Percentiles rank a stretch among this genome's conserved stretches.
phyloP scores from a whole-genome alignment of 805 yeast species.

The Metschnikowia rubicola region DNA sequence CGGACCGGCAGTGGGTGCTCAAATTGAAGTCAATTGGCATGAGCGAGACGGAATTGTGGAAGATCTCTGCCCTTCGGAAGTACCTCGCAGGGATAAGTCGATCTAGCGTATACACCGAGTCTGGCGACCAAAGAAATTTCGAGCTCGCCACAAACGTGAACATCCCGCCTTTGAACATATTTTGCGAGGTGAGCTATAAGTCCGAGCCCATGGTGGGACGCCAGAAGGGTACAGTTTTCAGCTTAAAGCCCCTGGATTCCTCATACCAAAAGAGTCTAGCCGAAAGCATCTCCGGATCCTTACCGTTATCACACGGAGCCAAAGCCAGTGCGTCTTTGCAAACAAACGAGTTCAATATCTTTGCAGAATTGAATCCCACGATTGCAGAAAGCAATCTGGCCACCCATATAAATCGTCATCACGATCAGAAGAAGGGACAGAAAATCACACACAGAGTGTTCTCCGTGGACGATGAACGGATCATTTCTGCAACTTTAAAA shows the following conservation, averaged over 20 bases:
- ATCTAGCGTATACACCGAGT: slow-evolving; percentile 6
- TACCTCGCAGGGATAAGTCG: slow-evolving; percentile 48
- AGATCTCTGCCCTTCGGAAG: slow-evolving; percentile 64
- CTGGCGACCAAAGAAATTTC: slow-evolving; percentile 15
- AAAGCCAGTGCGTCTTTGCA: slow-evolving; percentile 36
- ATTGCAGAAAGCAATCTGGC: slow-evolving; percentile 21
- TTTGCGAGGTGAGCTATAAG: slow-evolving; percentile 37
- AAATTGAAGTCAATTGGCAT: slow-evolving; percentile 73
- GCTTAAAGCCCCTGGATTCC: slow-evolving; percentile 12
- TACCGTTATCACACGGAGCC: slow-evolving; percentile 29
- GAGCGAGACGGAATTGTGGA: slow-evolving; percentile 75
- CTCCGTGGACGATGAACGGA: slow-evolving; percentile 29
- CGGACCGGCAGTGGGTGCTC: slow-evolving; percentile 71
- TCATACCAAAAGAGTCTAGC: not conserved
- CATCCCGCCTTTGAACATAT: slow-evolving; percentile 33
- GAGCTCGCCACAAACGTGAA: slow-evolving; percentile 17
- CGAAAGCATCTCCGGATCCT: slow-evolving; percentile 2
- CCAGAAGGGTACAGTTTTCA: slow-evolving; percentile 21
- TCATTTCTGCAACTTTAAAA: slow-evolving; percentile 33
- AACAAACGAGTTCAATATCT: slow-evolving; percentile 39
- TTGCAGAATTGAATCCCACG: slow-evolving; percentile 43
- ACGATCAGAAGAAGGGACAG: slow-evolving; percentile 8
- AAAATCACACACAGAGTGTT: slow-evolving; percentile 31
- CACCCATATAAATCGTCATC: slow-evolving; percentile 16
- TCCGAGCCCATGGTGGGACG: slow-evolving; percentile 29